These are phyloP conservation scores for Pythium dissimile DNA, from an alignment of 352 stramenopile species.

Conservation along the genomic window DNA sequence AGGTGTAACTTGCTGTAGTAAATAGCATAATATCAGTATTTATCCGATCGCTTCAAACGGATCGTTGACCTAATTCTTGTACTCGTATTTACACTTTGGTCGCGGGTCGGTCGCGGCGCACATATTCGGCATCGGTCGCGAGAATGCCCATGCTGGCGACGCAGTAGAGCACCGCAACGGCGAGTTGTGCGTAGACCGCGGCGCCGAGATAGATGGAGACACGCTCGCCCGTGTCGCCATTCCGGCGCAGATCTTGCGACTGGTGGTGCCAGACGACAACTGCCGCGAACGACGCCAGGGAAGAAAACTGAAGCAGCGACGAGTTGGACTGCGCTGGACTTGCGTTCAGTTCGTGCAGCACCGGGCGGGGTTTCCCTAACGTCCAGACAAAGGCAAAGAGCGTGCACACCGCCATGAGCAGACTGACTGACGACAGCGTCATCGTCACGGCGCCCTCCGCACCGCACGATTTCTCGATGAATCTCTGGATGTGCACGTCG, in stretches of 20 bases:
- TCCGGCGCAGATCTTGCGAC: constrained; percentile 18
- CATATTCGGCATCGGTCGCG: constrained; percentile 3
- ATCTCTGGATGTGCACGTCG: constrained; percentile 20
- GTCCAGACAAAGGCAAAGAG: constrained; percentile 14
- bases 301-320: constrained; percentile 6
- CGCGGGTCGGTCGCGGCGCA: constrained; percentile 1
- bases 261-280: constrained; percentile 22
- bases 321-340: constrained; percentile 8
- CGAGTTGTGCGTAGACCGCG: constrained; percentile 18
- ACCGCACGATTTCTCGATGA: constrained; percentile 24
- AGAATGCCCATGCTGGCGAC: constrained; percentile 11
- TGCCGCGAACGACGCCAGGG: constrained; percentile 2
- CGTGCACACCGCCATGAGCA: constrained; percentile 5
- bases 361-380: constrained; percentile 1
- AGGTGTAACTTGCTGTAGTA: no score
- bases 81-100: constrained; percentile 9
- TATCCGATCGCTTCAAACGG: no score
- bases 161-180: constrained; percentile 15
- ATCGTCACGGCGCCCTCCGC: constrained; percentile 12
- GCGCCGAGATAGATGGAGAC: constrained; percentile 19
- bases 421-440: constrained; percentile 4
- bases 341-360: background rate
- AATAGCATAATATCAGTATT: no score
- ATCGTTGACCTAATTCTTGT: background rate
- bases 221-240: constrained; percentile 4